phyloP scores from a whole-genome alignment of 306 rosid genomes.

The apple (Malus domestica) region DNA sequence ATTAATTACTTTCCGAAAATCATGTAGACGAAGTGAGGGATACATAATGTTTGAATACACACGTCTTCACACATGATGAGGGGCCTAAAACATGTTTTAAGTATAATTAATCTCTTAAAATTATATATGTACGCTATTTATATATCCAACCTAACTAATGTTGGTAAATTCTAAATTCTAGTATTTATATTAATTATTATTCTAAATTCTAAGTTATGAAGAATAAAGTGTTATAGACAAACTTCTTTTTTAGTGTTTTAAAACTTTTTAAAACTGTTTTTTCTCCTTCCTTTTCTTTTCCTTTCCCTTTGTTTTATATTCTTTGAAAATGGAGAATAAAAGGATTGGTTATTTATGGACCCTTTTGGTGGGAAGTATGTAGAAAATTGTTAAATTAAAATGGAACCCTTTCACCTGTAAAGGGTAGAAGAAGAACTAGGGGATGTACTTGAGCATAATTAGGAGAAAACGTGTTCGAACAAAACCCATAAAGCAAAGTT shows the following conservation, averaged over 20 bases:
- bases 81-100: not conserved
- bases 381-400: conserved; percentile 9
- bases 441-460: conserved; percentile 27
- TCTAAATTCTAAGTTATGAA: conserved; percentile 13
- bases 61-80: not conserved
- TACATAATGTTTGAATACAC: conserved; percentile 29
- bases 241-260: conserved; percentile 11
- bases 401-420: conserved; percentile 13
- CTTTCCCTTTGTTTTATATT: conserved; percentile 9
- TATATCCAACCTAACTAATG: not conserved
- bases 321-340: conserved; percentile 23
- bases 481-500: not conserved
- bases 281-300: conserved; percentile 26
- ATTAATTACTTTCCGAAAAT: conserved; percentile 36
- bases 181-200: not conserved
- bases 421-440: conserved; percentile 26
- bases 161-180: conserved; percentile 7
- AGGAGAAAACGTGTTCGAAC: conserved; percentile 14
- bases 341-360: conserved; percentile 30
- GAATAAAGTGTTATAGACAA: conserved; percentile 15
- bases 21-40: conserved; percentile 12
- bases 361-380: conserved; percentile 19
- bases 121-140: not conserved
- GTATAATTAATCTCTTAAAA: not conserved
- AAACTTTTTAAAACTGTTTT: conserved; percentile 10